A percentile compares a stretch with the other conserved stretches of the same genome.
Evolutionary conservation across 2,329 filamentous ascomycete species (phyloP).

Genomic region (Cladophialophora immunda): DNA sequence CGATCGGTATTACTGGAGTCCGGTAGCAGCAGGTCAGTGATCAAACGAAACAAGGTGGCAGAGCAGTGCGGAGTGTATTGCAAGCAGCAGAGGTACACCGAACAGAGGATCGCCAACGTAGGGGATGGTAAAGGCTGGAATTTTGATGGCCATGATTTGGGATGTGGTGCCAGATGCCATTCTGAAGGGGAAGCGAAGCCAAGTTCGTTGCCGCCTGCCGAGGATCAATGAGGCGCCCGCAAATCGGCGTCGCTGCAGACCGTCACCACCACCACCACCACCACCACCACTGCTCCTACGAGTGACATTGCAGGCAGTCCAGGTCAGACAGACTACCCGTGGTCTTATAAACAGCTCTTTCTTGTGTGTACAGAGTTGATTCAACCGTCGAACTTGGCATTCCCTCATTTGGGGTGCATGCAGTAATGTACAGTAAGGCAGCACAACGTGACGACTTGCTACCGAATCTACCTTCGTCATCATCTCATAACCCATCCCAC

Average conservation of each 20-base stretch:
- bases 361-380: neutral
- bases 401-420: neutral
- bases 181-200: neutral
- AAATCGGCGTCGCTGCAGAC: neutral
- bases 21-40: neutral
- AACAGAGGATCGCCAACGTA: neutral
- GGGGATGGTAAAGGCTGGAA: neutral
- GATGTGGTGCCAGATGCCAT: neutral
- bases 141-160: neutral
- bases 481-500: neutral
- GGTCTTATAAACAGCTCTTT: neutral
- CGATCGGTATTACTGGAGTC: neutral
- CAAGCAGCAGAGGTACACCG: neutral
- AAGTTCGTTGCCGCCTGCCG: neutral
- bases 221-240: neutral
- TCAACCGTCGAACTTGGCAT: neutral
- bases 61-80: neutral
- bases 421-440: neutral
- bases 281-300: too few species aligned
- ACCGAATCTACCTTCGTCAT: slow-evolving; percentile 1
- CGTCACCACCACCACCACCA: neutral
- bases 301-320: too few species aligned
- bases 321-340: neutral
- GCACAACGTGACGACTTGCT: neutral
- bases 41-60: neutral